A percentile compares a stretch with the other conserved stretches of the same genome.
Conservation (phyloP, 2,329 filamentous ascomycete genomes). For the Paramyrothecium sp. region DNA sequence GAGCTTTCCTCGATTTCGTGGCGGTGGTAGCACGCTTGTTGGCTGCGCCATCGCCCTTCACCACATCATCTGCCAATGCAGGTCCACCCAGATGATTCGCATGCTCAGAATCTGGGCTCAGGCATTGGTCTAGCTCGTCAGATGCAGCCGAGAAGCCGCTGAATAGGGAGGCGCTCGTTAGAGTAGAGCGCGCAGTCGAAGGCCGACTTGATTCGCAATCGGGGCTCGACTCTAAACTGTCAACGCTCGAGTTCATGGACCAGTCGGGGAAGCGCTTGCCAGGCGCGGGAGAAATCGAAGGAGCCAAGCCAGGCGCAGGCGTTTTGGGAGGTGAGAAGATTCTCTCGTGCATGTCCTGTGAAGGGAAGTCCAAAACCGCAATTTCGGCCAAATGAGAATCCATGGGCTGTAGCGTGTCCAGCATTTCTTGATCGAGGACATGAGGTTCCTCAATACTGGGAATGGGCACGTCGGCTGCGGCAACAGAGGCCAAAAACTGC, state of each 20-base stretch:
- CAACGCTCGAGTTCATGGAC: constrained; percentile 56
- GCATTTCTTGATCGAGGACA: constrained; percentile 43
- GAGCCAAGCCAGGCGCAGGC: constrained; percentile 47
- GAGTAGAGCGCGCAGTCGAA: constrained; percentile 58
- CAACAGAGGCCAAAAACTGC: constrained; percentile 66
- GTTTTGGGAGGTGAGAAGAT: constrained; percentile 58
- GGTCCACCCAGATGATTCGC: background rate
- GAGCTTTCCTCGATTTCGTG: constrained; percentile 29
- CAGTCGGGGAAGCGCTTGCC: constrained; percentile 51
- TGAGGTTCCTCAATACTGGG: constrained; percentile 62
- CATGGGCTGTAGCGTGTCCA: constrained; percentile 28
- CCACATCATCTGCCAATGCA: constrained; percentile 23
- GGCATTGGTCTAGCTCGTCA: constrained; percentile 51
- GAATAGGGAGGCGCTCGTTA: constrained; percentile 56
- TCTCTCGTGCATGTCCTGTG: constrained; percentile 32
- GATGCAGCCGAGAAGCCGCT: constrained; percentile 56
- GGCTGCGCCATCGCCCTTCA: constrained; percentile 29
- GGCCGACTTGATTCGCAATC: constrained; percentile 60
- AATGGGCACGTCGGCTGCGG: constrained; percentile 62
- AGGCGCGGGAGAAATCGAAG: constrained; percentile 37
- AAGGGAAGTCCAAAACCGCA: constrained; percentile 24
- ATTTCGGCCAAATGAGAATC: constrained; percentile 33
- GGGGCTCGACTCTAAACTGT: constrained; percentile 56
- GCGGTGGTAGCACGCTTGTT: constrained; percentile 31
- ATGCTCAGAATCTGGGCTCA: constrained; percentile 45